Evolutionary conservation across 192 early-diverging fungal species (phyloP).

Genomic region (Backusella australiensis): DNA sequence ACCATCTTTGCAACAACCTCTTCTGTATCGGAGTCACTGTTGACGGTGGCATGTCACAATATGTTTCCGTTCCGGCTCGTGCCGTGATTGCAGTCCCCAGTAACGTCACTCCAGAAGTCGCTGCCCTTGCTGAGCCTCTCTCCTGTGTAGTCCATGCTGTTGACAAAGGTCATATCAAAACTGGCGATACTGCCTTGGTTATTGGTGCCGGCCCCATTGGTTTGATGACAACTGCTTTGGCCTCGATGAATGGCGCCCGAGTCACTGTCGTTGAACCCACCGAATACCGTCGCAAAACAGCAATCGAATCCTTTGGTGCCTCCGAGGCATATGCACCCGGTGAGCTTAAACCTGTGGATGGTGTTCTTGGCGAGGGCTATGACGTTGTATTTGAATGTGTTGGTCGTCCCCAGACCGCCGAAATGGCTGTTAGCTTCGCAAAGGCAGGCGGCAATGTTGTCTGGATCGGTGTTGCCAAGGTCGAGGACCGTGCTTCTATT

Average conservation of each 20-base stretch:
- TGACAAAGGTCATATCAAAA: constrained; percentile 42
- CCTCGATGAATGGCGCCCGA: constrained; percentile 33
- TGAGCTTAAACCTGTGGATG: constrained; percentile 13
- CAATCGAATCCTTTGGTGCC: constrained; percentile 34
- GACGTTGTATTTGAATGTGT: constrained; percentile 56
- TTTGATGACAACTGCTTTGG: constrained; percentile 47
- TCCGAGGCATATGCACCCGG: constrained; percentile 22
- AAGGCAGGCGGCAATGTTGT: constrained; percentile 46
- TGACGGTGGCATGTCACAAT: constrained; percentile 51
- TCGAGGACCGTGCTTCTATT: constrained; percentile 37
- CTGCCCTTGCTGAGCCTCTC: constrained; percentile 50
- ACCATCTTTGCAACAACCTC: constrained; percentile 43
- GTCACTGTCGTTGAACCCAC: constrained; percentile 46
- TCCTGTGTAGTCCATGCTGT: constrained; percentile 54
- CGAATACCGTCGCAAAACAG: constrained; percentile 35
- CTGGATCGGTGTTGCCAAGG: constrained; percentile 52
- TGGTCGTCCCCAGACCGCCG: constrained; percentile 42
- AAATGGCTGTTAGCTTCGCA: constrained; percentile 36
- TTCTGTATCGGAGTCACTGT: constrained; percentile 45
- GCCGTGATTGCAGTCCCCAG: constrained; percentile 33
- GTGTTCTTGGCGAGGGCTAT: constrained; percentile 36
- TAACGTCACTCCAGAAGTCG: constrained; percentile 39
- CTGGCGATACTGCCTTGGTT: constrained; percentile 41
- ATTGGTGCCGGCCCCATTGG: constrained; percentile 54
- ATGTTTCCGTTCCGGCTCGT: constrained; percentile 40